Evolutionary conservation across 345 rosid genomes (phyloP), one percentile per base, ranked within the genome.

Genomic region (Gossypium rotundifolium): DNA sequence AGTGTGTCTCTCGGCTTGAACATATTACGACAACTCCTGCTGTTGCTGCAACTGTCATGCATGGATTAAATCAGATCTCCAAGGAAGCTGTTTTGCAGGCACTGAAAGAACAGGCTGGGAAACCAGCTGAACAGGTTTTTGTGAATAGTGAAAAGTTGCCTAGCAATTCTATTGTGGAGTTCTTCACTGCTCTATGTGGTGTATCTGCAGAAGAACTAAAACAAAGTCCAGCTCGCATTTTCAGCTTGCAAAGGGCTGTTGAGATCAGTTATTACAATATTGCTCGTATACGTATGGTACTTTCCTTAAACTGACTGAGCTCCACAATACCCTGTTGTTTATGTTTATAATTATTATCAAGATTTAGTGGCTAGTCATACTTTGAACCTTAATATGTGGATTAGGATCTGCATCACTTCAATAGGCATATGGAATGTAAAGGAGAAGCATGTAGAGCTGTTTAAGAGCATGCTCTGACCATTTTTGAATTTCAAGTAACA

Each of bases 251-350:
- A 83, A 95, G 93, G 82, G 94, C 91, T 77, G 97, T 93, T 68
- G 99, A 95, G 91, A 95, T 91, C 82, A 95, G 99, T 84, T 93
- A 95, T 81, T 95, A 95, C 88, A 95, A 95, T 75, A 93, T 93
- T 88, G 88, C 95, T 77, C 99, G 98, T 79, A 95, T 95, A 65
- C 91, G 98, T 64, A 84, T 95, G 99, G 99, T 95, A 93, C 76
- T 52, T 57, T 74, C 63, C 77, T 59, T 75, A 33, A 58, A 45
- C 70, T 58, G 16, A 49, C 33, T 27, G 59, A 17, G 14, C 58
- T 51, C 42, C 23, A 11, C 3, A 27, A 23, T 59, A 23, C 16
- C 10, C 61, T 42, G 17, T 58, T 58, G 33, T 74, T 29, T 16
- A 9, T 74, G 61, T 52, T 64, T 13, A 14, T 64, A 44, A 12